Base-by-base conservation (phyloP, 352 stramenopile species). In the Globisporangium carolinianum region DNA sequence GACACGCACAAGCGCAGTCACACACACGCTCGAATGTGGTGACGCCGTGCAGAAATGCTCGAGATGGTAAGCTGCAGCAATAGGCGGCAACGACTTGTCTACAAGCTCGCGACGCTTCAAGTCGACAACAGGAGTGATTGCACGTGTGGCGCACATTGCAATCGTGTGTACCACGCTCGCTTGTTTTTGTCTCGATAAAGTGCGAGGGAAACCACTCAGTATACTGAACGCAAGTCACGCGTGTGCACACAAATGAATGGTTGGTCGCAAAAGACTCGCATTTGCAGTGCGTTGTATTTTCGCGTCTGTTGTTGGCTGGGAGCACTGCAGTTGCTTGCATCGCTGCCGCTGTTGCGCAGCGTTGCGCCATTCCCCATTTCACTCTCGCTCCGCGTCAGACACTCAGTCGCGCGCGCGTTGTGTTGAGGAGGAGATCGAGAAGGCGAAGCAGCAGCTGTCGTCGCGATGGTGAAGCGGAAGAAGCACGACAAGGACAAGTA, bases 401-500 rank as follows among this genome's bases (percentile, higher is more conserved):
- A 17, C 14, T 48, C 45, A 3, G 1, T 48, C 45, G 12, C 45
- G 47, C 52, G 11, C 6, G 9, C 50, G n/a, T 14, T 48, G 24
- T 32, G 24, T 32, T 32, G 24, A 32, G 24, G 18, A 24, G 18
- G 24, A 32, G 24, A 32, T 32, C 24, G 24, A 32, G 24, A 32
- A 32, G 24, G 24, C 24, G 24, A 32, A 32, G 24, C 24, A 32
- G 50, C 12, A 47, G 38, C 53, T 35, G 8, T 48, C 15, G 47
- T 10, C 52, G 60, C 57, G 54, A 95, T 95, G 84, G 82, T 96
- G 47, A 98, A 98, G 76, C 78, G 94, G 67, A 98, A 98, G 72
- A 99, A 99, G 86, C 87, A 95, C 77, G 95, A 99, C 69, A 98
- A 98, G 77, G 97, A 99, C 79, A 99, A 99, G 76, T 99, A 99